Conservation (phyloP, 1,284 basidiomycete species). For the Microbotryomycetes sp. region DNA sequence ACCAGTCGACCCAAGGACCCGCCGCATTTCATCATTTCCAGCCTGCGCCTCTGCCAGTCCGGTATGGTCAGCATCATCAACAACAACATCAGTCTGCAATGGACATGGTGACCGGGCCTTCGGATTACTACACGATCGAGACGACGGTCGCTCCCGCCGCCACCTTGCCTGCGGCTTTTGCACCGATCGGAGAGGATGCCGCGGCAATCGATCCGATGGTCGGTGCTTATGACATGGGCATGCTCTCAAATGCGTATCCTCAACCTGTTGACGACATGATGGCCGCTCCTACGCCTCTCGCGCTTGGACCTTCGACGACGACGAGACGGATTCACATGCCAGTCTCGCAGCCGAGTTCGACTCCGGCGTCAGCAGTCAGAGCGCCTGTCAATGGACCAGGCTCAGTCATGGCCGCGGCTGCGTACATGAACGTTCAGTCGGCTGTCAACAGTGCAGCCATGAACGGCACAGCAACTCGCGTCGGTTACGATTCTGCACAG, state of each 20-base stretch:
- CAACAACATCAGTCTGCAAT: neutral
- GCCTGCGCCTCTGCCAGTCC: neutral
- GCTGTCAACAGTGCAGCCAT: too few relatives aligned
- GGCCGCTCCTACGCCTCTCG: too few relatives aligned
- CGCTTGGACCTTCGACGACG: too few relatives aligned
- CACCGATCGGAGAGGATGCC: neutral
- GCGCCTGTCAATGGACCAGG: neutral
- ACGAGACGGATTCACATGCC: neutral
- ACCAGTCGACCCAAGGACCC: neutral
- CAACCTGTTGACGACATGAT: too few relatives aligned
- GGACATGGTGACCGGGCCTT: neutral
- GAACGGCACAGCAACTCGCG: too few relatives aligned
- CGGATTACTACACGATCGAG: neutral
- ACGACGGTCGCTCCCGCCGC: neutral
- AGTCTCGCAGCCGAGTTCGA: neutral
- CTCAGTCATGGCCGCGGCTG: neutral
- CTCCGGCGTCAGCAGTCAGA: neutral
- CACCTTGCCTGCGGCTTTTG: neutral
- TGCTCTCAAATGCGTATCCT: too few relatives aligned
- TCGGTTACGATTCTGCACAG: too few relatives aligned
- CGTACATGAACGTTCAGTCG: neutral
- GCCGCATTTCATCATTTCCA: neutral
- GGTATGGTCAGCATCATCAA: neutral
- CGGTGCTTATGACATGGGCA: too few relatives aligned
- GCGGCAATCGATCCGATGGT: too few relatives aligned